Conservation (phyloP, 768 basidiomycete species). For the Amanita muscaria region DNA sequence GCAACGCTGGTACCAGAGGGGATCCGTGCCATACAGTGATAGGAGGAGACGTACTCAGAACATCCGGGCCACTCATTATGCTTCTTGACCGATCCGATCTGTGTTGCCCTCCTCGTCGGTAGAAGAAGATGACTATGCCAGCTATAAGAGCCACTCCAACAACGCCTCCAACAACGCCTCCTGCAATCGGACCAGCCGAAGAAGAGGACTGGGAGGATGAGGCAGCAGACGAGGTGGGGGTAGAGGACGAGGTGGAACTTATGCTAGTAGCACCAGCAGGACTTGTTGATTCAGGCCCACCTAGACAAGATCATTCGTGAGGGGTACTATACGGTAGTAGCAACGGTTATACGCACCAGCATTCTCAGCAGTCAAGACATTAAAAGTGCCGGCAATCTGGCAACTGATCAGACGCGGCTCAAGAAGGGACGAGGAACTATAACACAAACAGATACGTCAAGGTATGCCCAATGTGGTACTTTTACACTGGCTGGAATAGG, state of each 20-base stretch:
- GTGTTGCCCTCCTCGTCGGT: conserved; percentile 22
- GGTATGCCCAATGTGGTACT: too few species aligned
- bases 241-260: not conserved
- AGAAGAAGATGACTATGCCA: conserved; percentile 32
- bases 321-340: not conserved
- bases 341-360: not conserved
- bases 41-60: not conserved
- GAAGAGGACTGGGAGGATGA: conserved; percentile 5
- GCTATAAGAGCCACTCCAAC: conserved; percentile 32
- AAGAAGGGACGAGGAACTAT: too few species aligned
- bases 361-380: not conserved
- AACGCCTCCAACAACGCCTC: conserved; percentile 49
- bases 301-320: not conserved
- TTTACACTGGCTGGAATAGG: too few species aligned
- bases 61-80: not conserved
- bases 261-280: not conserved
- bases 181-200: conserved; percentile 53
- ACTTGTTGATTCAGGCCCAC: not conserved
- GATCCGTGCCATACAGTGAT: not conserved
- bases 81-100: not conserved
- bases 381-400: not conserved
- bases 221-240: not conserved
- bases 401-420: too few species aligned
- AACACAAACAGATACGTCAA: too few species aligned
- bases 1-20: not conserved